These are phyloP conservation scores for Beta macrorhiza DNA, from an alignment of 179 eudicot genomes.

Conservation along the genomic window DNA sequence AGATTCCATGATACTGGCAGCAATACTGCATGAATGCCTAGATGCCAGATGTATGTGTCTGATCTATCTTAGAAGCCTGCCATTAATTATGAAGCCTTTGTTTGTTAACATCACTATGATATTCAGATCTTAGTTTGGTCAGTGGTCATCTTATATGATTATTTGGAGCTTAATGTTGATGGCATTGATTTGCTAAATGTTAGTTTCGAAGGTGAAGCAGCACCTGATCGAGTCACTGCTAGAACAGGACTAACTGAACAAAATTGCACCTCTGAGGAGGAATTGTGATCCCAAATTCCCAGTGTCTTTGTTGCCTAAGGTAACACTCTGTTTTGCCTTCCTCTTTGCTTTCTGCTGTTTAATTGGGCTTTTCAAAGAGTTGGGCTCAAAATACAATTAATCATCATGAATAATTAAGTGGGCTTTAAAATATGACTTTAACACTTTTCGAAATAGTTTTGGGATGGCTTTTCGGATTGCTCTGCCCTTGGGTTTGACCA, in stretches of 20 bases:
- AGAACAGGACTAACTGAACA: conserved; percentile 70
- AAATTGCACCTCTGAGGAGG: conserved; percentile 80
- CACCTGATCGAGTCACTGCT: conserved; percentile 96
- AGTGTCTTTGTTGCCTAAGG: conserved; percentile 4
- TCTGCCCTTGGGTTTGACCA: too few relatives aligned
- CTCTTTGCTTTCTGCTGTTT: not conserved
- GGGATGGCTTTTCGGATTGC: too few relatives aligned
- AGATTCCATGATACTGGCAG: conserved; percentile 96
- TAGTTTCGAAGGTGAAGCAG: conserved; percentile 80
- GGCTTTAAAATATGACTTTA: too few relatives aligned
- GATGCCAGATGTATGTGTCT: conserved; percentile 65
- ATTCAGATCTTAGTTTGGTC: not conserved
- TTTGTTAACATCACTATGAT: not conserved
- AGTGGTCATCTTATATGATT: conserved; percentile 5
- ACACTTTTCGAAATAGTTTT: too few relatives aligned
- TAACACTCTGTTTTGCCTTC: not conserved
- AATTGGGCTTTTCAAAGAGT: too few relatives aligned
- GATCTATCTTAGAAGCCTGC: not conserved
- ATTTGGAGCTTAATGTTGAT: conserved; percentile 42
- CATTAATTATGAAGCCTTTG: not conserved
- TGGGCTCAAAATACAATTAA: too few relatives aligned
- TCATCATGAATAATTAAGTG: too few relatives aligned
- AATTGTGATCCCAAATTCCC: conserved; percentile 19
- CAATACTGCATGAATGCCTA: conserved; percentile 78
- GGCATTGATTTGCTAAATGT: conserved; percentile 91